Evolutionary conservation across 805 yeast species (phyloP), one percentile per base, ranked within the genome.

Genomic region (Candida manassasensis): DNA sequence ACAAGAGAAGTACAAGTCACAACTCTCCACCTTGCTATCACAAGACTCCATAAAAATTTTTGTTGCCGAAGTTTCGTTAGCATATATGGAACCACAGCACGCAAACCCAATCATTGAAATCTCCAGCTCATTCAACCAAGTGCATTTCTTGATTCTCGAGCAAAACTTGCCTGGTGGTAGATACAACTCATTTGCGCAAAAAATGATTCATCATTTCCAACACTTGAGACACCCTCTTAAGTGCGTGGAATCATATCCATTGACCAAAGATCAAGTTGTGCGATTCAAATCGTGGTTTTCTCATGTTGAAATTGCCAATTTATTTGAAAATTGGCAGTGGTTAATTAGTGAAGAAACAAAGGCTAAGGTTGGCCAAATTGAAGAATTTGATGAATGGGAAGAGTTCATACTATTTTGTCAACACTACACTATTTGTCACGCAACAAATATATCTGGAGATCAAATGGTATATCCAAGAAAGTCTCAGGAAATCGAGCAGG

Each of bases 351-450:
- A 42, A 2, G 61, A 59, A 1, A 49, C 59, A 4, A 75, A 72
- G 45, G 29, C 36, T 0, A 52, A 56, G 27, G 68, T 85, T 6
- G 64, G 63, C 12, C 31, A 49, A 1, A 65, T 82, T 14, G 94
- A 84, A 51, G 73, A 75, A 3, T 85, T 84, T 55, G 95, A 85
- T 53, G 95, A 85, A 57, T 74, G 84, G 76, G 95, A 84, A 57
- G 95, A 84, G 55, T 84, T 84, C 43, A 69, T 79, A 19, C 50
- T 81, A 10, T 84, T 82, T 49, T 75, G 85, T 38, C 90, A 83
- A 47, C 93, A 84, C 52, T 85, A 84, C 49, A 63, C 79, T 24
- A 64, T 81, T 26, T 63, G 80, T 2, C 88, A 81, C 55, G 86
- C 86, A 9, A 68, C 79, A 0, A 76, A 73, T 44, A 45, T 19